Conservation (phyloP, 352 stramenopile species). For the Globisporangium mamillatum region DNA sequence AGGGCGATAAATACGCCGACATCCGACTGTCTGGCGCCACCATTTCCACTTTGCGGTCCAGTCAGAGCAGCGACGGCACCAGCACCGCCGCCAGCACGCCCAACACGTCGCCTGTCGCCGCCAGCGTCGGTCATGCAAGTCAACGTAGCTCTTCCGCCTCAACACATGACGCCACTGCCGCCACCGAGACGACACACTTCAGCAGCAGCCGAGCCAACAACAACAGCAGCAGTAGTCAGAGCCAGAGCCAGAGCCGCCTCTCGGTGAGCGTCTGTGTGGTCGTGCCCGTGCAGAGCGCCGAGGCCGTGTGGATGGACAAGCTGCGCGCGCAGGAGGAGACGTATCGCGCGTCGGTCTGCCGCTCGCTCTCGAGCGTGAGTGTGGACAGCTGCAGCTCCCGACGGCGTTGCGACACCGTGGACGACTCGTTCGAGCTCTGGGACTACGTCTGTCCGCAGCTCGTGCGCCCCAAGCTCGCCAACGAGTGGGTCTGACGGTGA, state of each 20-base stretch:
- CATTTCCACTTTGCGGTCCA: slow-evolving; percentile 2
- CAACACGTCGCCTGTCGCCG: slow-evolving; percentile 4
- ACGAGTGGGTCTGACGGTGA: slow-evolving; percentile 42
- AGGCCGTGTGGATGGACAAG: slow-evolving; percentile 19
- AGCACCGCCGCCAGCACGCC: background rate
- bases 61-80: background rate
- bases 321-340: slow-evolving; percentile 16
- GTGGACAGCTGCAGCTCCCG: background rate
- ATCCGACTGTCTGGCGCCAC: slow-evolving; percentile 16
- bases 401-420: slow-evolving; percentile 17
- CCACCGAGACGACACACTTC: background rate
- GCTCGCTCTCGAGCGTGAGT: slow-evolving; percentile 9
- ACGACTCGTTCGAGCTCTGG: slow-evolving; percentile 52
- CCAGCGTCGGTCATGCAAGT: slow-evolving; percentile 1
- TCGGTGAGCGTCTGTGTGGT: slow-evolving; percentile 18
- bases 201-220: slow-evolving; percentile 1
- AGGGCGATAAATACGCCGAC: slow-evolving; percentile 17
- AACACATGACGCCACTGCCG: background rate
- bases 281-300: slow-evolving; percentile 11
- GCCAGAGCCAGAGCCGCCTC: slow-evolving; percentile 7
- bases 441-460: slow-evolving; percentile 55
- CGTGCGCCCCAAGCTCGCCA: slow-evolving; percentile 31
- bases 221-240: background rate
- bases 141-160: slow-evolving; percentile 2
- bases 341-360: slow-evolving; percentile 13